These are phyloP conservation scores for Juglanconis oblonga DNA, from an alignment of 2,329 filamentous ascomycete genomes.

Conservation along the genomic window DNA sequence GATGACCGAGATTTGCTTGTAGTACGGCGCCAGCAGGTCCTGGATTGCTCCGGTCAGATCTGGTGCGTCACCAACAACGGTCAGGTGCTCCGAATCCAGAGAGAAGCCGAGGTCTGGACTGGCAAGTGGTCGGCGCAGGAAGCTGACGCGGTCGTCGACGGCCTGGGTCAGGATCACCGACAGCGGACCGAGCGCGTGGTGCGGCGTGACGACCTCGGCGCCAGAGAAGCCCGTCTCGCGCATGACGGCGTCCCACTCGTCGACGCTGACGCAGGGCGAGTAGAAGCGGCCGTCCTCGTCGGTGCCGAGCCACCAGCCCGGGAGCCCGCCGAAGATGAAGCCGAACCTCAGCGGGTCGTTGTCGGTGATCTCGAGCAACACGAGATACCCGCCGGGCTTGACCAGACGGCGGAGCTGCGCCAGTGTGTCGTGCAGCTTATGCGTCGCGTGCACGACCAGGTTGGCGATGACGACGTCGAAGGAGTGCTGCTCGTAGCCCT, in stretches of 20 bases:
- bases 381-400: conserved; percentile 30
- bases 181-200: neutral
- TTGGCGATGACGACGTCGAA: conserved; percentile 32
- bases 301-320: neutral
- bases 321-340: conserved; percentile 20
- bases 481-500: conserved; percentile 28
- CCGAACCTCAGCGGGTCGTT: neutral
- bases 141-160: neutral
- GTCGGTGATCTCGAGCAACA: conserved; percentile 26
- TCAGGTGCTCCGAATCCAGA: neutral
- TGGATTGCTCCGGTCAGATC: too few relatives aligned
- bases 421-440: conserved; percentile 21
- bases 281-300: neutral
- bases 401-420: conserved; percentile 25
- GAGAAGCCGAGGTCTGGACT: too few relatives aligned
- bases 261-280: neutral
- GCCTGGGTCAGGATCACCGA: conserved; percentile 1
- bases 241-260: neutral
- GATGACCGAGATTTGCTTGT: too few relatives aligned
- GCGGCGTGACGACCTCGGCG: neutral
- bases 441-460: conserved; percentile 29
- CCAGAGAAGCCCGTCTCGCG: neutral
- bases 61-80: neutral
- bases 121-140: neutral
- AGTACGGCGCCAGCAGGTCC: too few relatives aligned